phyloP scores from a whole-genome alignment of 83 land plant species.

The Larix sibirica region DNA sequence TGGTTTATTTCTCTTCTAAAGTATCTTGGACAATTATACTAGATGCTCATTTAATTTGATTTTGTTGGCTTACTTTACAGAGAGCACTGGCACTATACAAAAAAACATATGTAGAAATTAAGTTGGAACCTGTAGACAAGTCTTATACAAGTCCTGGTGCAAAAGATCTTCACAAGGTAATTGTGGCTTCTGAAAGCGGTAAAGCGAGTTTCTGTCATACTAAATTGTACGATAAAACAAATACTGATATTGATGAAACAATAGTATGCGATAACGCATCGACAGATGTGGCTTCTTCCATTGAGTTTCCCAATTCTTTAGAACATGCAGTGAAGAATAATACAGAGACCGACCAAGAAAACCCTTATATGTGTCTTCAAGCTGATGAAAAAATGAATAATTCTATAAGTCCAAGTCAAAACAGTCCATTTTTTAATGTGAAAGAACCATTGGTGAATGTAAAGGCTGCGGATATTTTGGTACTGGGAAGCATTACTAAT shows the following conservation, averaged over 20 bases:
- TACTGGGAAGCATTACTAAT: background rate
- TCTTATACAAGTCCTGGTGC: background rate
- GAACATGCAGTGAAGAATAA: background rate
- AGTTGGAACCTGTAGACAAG: background rate
- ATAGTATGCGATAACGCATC: background rate
- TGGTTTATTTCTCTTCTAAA: background rate
- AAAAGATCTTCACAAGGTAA: background rate
- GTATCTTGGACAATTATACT: background rate
- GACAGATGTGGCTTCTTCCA: background rate
- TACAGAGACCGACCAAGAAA: background rate
- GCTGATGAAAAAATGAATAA: background rate
- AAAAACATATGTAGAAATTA: background rate
- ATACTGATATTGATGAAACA: background rate
- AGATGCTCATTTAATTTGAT: background rate
- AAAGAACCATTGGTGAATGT: constrained; percentile 3
- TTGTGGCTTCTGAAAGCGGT: background rate
- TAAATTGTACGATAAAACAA: background rate
- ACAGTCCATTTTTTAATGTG: background rate
- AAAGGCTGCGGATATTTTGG: background rate
- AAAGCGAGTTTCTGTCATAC: background rate
- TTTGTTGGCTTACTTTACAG: background rate
- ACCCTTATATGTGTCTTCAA: background rate
- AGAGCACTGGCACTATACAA: constrained; percentile 3
- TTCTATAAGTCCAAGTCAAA: background rate
- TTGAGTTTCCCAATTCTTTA: background rate